Base-by-base conservation (phyloP, 495 filamentous ascomycete species). In the Penicillium daleae region DNA sequence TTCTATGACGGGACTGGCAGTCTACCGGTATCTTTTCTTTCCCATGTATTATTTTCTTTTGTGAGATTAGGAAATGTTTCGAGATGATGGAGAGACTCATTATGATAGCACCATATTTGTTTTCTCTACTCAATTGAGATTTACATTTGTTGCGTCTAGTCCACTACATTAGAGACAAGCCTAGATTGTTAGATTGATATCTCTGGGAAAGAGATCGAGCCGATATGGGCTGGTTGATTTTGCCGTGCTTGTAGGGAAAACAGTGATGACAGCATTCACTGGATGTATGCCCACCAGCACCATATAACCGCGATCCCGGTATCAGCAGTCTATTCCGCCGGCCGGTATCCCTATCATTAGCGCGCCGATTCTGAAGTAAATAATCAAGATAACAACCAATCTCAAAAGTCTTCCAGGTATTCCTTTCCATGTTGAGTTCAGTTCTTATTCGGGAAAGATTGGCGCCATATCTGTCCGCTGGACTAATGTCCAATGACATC, bases 211-310 rank as follows among this genome's bases (percentile, higher is more conserved):
- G 29, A 31, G n/a, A n/a, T n/a, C n/a, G n/a, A n/a, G n/a, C n/a
- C n/a, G n/a, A n/a, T n/a, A n/a, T n/a, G n/a, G n/a, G n/a, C n/a
- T n/a, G n/a, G n/a, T n/a, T n/a, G n/a, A n/a, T n/a, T n/a, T n/a
- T n/a, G n/a, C n/a, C n/a, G n/a, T n/a, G n/a, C n/a, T n/a, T n/a
- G n/a, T n/a, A n/a, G n/a, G n/a, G n/a, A n/a, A n/a, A 31, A 24
- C 26, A 57, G 26, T 33, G 40, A 56, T 62, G 53, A 46, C 53
- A 53, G 40, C 53, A 55, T 33, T n/a, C 33, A 32, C 51, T 49
- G 12, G 15, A 21, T 2, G 40, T 48, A 31, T 31, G n/a, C n/a
- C n/a, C 29, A 31, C 29, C 29, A 7, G 29, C 4, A 32, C 56
- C 56, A 35, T n/a, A 7, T n/a, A 22, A 17, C 39, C 15, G 39